Base-by-base conservation (phyloP, 164 flowering plant genomes). In the Vitis rotundifolia region DNA sequence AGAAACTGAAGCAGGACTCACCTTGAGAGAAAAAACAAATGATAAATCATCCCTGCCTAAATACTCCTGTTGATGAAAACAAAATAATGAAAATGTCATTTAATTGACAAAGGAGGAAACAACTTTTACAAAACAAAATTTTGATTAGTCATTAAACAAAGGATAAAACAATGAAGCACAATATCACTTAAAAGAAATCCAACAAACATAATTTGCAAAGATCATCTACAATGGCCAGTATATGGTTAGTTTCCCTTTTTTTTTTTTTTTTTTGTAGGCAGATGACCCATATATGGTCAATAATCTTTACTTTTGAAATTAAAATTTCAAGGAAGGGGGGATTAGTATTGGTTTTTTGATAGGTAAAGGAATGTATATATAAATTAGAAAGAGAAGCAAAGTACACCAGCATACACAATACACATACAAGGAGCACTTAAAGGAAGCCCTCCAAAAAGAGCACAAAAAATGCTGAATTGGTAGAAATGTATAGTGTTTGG, bases 11-110 rank as follows among this genome's bases (percentile, higher is more conserved):
- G 15, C 13, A 64, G 13, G 63, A 77, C 77, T 74, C 61, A 86
- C 99, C 95, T 91, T 92, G 6, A 91, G 83, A 14, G 98, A 91
- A 80, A 91, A 94, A 28, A 90, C 77, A 76, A 94, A 94, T 57
- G 99, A 79, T 67, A 82, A 77, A 78, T 94, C 97, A 82, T 94
- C 99, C 69, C 90, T 89, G 66, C 82, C 72, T 69, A 92, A 77
- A 81, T 94, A 97, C 70, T 86, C 97, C 99, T 94, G 91, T 61
- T 26, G 15, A 28, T 49, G 50, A 59, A 29, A 44, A 18, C 6
- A 14, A 47, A 47, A 37, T 14, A 70, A 69, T 49, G 22, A 59
- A 16, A 70, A 61, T 16, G 28, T 64, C 18, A 72, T 51, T 44
- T 63, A 11, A 18, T 44, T 47, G 3, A 11, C 56, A n/a, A 29